Conservation (phyloP, 2,329 filamentous ascomycete species). For the Colletotrichum horii region DNA sequence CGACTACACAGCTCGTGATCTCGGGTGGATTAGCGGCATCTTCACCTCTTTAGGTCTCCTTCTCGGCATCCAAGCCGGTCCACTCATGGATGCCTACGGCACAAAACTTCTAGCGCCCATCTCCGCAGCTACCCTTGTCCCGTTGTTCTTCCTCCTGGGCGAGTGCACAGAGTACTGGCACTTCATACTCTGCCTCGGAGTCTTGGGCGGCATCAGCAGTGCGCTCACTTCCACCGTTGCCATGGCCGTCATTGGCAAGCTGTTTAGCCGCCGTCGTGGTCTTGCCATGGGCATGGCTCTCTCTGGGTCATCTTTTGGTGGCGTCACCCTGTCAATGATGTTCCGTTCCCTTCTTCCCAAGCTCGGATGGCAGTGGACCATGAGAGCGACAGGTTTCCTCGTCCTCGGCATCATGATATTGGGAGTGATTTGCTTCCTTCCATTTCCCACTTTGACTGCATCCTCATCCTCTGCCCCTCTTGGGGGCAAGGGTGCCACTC, state of each 20-base stretch:
- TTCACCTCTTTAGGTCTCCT: constrained; percentile 49
- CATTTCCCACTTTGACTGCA: constrained; percentile 28
- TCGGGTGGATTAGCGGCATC: constrained; percentile 55
- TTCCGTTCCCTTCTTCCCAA: constrained; percentile 31
- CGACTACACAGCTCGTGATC: constrained; percentile 43
- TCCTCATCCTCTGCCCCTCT: neutral
- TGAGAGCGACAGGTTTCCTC: constrained; percentile 34
- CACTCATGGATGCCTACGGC: constrained; percentile 53
- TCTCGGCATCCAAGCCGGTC: constrained; percentile 52
- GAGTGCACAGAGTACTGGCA: constrained; percentile 54
- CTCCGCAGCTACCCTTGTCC: constrained; percentile 40
- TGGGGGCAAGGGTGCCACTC: neutral
- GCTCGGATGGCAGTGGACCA: constrained; percentile 39
- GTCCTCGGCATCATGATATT: constrained; percentile 30
- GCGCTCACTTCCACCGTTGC: constrained; percentile 41
- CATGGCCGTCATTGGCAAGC: constrained; percentile 35
- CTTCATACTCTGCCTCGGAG: constrained; percentile 48
- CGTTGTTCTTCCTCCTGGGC: constrained; percentile 49
- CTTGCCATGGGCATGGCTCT: constrained; percentile 30
- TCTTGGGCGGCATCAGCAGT: constrained; percentile 46
- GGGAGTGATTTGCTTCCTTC: constrained; percentile 37
- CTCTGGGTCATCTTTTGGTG: constrained; percentile 28
- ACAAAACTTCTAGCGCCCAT: constrained; percentile 42
- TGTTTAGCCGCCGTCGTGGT: constrained; percentile 27
- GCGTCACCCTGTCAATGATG: constrained; percentile 37